These are phyloP conservation scores for Stagonosporopsis cucurbitacearum DNA, from an alignment of 2,329 filamentous ascomycete species.

Conservation along the genomic window DNA sequence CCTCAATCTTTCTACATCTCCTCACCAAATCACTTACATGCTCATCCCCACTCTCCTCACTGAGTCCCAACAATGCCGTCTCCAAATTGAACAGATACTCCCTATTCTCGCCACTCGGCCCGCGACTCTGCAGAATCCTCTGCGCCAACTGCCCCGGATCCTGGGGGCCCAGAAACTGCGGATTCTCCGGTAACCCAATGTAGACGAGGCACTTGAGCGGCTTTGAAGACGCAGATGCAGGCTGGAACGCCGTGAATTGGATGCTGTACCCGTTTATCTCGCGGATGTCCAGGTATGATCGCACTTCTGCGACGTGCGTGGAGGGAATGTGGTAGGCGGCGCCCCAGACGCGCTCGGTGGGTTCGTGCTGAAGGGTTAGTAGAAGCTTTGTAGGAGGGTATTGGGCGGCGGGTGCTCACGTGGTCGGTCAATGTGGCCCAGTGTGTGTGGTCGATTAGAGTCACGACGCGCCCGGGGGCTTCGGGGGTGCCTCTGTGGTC, in stretches of 20 bases:
- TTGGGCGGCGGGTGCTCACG: slow-evolving; percentile 40
- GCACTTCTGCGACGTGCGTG: slow-evolving; percentile 77
- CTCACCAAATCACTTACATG: slow-evolving; percentile 84
- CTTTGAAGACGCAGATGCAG: slow-evolving; percentile 51
- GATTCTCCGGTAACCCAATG: slow-evolving; percentile 91
- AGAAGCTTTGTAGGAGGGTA: not conserved
- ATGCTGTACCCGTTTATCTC: slow-evolving; percentile 98
- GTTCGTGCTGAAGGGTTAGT: slow-evolving; percentile 43
- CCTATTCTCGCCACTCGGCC: slow-evolving; percentile 86
- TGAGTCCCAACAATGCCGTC: slow-evolving; percentile 72
- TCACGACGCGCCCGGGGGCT: slow-evolving; percentile 88
- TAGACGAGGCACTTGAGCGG: slow-evolving; percentile 73
- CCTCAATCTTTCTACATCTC: slow-evolving; percentile 71
- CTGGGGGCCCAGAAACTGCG: slow-evolving; percentile 87
- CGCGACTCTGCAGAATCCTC: slow-evolving; percentile 77
- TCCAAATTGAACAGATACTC: slow-evolving; percentile 89
- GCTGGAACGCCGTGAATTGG: slow-evolving; percentile 85
- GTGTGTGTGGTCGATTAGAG: slow-evolving; percentile 82
- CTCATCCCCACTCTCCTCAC: slow-evolving; percentile 77
- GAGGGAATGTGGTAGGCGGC: slow-evolving; percentile 85
- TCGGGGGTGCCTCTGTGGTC: slow-evolving; percentile 93
- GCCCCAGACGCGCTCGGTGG: slow-evolving; percentile 79
- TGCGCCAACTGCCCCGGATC: slow-evolving; percentile 77
- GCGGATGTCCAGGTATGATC: slow-evolving; percentile 89
- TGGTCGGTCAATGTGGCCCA: slow-evolving; percentile 79